Evolutionary conservation across 2,329 filamentous ascomycete genomes (phyloP).

Genomic region (Pseudonectria foliicola): DNA sequence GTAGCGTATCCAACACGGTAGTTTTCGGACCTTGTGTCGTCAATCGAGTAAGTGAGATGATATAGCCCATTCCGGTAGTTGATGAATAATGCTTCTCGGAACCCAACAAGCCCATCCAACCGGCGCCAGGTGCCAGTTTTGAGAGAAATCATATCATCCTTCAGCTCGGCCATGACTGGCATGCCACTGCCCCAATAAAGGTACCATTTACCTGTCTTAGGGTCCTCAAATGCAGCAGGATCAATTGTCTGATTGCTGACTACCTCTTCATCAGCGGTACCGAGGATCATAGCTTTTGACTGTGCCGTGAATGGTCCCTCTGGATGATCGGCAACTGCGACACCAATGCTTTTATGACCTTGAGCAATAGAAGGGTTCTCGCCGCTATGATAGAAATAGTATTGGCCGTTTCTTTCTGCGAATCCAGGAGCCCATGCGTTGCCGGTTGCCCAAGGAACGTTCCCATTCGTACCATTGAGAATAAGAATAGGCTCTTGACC

Average conservation of each 20-base stretch:
- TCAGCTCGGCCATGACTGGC: conserved; percentile 34
- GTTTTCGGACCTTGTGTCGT: conserved; percentile 37
- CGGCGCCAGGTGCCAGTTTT: conserved; percentile 18
- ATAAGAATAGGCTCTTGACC: conserved; percentile 34
- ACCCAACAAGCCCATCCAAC: conserved; percentile 32
- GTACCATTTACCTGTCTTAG: conserved; percentile 48
- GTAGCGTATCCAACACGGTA: conserved; percentile 43
- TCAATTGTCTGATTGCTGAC: conserved; percentile 45
- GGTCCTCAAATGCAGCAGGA: conserved; percentile 54
- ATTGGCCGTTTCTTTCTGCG: conserved; percentile 51
- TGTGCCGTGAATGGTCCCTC: conserved; percentile 54
- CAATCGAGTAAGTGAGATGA: conserved; percentile 42
- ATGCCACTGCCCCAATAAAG: conserved; percentile 53
- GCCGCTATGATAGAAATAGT: conserved; percentile 56
- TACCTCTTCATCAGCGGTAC: conserved; percentile 38
- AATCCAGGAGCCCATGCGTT: conserved; percentile 63
- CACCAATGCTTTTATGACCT: conserved; percentile 51
- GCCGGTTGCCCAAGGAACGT: conserved; percentile 58
- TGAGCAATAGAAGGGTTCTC: conserved; percentile 43
- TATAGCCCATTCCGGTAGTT: conserved; percentile 38
- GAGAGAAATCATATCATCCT: conserved; percentile 39
- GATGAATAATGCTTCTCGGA: conserved; percentile 35
- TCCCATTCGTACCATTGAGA: conserved; percentile 37
- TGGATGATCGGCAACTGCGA: conserved; percentile 48
- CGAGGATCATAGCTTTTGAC: conserved; percentile 45